Percentiles rank a stretch among this genome's conserved stretches.
Evolutionary conservation across 129 eudicot species (phyloP).

Genomic region (Flaveria ramosissima): DNA sequence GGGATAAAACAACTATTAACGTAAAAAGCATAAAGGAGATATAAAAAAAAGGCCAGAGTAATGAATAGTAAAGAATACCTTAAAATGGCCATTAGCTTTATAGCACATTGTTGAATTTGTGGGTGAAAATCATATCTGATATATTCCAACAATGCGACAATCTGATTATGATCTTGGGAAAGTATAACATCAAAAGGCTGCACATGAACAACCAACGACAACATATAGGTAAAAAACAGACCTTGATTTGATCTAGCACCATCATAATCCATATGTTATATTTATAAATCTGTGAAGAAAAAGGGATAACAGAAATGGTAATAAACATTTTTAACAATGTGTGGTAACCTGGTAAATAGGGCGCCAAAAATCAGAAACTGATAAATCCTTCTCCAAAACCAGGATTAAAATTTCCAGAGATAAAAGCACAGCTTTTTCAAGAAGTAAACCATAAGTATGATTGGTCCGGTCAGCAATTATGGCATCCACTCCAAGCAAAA

Average conservation of each 20-base stretch:
- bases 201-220: conserved; percentile 32
- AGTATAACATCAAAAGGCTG: conserved; percentile 96
- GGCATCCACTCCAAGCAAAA: conserved; percentile 83
- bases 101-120: conserved; percentile 75
- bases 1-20: neutral
- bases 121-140: conserved; percentile 93
- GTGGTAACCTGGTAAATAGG: conserved; percentile 83
- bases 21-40: neutral
- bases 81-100: conserved; percentile 80
- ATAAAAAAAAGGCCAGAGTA: neutral
- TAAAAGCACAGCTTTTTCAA: conserved; percentile 82
- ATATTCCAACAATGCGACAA: conserved; percentile 80
- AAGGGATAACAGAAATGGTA: conserved; percentile 16
- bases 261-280: neutral
- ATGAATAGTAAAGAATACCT: conserved; percentile 48
- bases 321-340: neutral
- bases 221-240: neutral
- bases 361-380: conserved; percentile 87
- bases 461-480: conserved; percentile 75
- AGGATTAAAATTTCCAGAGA: conserved; percentile 72
- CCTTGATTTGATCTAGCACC: conserved; percentile 13
- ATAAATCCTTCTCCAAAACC: conserved; percentile 74
- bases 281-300: neutral
- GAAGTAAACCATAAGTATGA: conserved; percentile 73
- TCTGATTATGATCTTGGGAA: conserved; percentile 91